These are phyloP conservation scores for Cercospora zeina DNA, from an alignment of 2,329 filamentous ascomycete genomes.

Conservation along the genomic window DNA sequence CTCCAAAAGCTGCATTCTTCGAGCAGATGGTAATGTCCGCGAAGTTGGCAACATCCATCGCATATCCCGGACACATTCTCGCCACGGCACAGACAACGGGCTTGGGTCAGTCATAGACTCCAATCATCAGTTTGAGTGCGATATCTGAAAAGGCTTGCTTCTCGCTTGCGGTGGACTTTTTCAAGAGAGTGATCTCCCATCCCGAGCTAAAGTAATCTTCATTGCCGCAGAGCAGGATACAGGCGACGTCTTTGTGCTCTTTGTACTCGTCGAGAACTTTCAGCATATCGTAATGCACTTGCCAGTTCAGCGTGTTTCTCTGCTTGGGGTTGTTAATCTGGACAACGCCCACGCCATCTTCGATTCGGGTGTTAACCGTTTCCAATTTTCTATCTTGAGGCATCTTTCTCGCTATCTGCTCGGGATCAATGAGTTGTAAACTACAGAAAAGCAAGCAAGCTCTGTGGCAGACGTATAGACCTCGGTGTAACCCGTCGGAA, in stretches of 20 bases:
- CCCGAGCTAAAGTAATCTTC: slow-evolving; percentile 1
- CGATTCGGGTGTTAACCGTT: not conserved
- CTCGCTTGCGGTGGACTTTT: not conserved
- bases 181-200: not conserved
- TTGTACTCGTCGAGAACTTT: not conserved
- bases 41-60: not conserved
- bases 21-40: not conserved
- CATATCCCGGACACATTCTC: not conserved
- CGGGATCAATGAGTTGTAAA: not conserved
- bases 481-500: not conserved
- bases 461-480: not conserved
- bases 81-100: not conserved
- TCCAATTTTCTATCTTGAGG: not conserved
- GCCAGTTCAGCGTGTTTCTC: not conserved
- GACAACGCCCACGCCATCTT: not conserved
- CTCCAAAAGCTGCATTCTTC: not conserved
- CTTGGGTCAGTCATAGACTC: not conserved
- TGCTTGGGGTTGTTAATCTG: not conserved
- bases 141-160: not conserved
- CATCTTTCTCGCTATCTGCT: not conserved
- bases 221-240: not conserved
- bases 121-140: not conserved
- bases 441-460: not conserved
- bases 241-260: not conserved
- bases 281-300: not conserved